These are phyloP conservation scores for Penicillium carneum DNA, from an alignment of 2,329 filamentous ascomycete genomes.

Conservation along the genomic window DNA sequence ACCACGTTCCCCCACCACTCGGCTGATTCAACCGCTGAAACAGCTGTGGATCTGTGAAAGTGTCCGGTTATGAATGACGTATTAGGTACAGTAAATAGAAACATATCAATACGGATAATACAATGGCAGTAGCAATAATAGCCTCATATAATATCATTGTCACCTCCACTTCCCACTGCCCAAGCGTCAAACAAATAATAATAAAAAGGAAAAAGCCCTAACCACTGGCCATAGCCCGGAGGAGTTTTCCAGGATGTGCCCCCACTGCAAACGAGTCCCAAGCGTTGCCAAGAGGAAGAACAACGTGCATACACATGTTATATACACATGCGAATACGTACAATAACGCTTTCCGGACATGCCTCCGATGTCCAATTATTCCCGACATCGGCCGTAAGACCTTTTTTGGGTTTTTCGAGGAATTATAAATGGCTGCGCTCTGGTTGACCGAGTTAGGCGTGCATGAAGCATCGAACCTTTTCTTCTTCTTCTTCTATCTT, in stretches of 20 bases:
- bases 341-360: neutral
- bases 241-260: conserved; percentile 12
- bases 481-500: conserved; percentile 5
- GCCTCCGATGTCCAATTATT: conserved; percentile 5
- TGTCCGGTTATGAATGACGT: conserved; percentile 9
- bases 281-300: conserved; percentile 11
- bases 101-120: too few species aligned
- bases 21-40: conserved; percentile 5
- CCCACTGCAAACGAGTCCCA: conserved; percentile 16
- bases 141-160: conserved; percentile 7
- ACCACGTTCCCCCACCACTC: conserved; percentile 2
- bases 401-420: neutral
- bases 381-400: conserved; percentile 21
- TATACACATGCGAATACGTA: neutral
- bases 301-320: neutral
- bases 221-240: neutral
- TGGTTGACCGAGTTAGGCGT: neutral
- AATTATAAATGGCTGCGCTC: conserved; percentile 7
- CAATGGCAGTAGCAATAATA: neutral
- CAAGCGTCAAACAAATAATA: neutral
- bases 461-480: conserved; percentile 13
- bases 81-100: too few species aligned
- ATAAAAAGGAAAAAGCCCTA: neutral
- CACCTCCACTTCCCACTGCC: neutral
- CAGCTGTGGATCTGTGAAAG: neutral